phyloP scores from a whole-genome alignment of 2,329 filamentous ascomycete genomes.

The Cercospora nicotianae region DNA sequence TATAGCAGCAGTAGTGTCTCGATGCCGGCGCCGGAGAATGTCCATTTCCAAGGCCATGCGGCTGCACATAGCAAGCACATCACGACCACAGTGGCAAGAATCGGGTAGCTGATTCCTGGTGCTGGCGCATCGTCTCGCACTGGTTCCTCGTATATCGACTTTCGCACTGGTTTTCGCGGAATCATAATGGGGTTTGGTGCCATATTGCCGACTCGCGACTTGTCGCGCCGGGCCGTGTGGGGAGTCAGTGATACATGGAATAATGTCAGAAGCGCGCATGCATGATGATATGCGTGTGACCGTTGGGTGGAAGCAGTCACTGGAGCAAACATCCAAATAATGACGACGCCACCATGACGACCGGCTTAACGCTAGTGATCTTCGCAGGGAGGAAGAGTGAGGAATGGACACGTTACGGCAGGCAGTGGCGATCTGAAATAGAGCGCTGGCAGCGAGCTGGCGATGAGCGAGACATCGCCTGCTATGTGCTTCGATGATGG shows the following conservation, averaged over 20 bases:
- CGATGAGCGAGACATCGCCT: background rate
- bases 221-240: background rate
- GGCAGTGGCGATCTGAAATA: background rate
- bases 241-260: background rate
- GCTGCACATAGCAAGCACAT: conserved; percentile 21
- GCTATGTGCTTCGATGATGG: background rate
- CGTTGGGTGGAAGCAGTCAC: background rate
- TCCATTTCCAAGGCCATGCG: conserved; percentile 32
- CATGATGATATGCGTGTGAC: background rate
- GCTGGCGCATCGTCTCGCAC: conserved; percentile 9
- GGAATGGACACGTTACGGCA: background rate
- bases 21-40: conserved; percentile 32
- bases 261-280: background rate
- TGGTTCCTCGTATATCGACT: conserved; percentile 8
- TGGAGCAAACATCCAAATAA: conserved; percentile 1
- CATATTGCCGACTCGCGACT: conserved; percentile 10
- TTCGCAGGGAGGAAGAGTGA: background rate
- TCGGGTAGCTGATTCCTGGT: conserved; percentile 7
- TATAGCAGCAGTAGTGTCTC: conserved; percentile 32
- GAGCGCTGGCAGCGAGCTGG: background rate
- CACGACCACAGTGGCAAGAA: conserved; percentile 22
- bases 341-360: conserved; percentile 10
- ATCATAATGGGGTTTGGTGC: conserved; percentile 26
- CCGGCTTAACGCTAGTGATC: conserved; percentile 4
- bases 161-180: conserved; percentile 21